Base-by-base conservation (phyloP, 768 basidiomycete species). In the Neoboletus brunneissimus region DNA sequence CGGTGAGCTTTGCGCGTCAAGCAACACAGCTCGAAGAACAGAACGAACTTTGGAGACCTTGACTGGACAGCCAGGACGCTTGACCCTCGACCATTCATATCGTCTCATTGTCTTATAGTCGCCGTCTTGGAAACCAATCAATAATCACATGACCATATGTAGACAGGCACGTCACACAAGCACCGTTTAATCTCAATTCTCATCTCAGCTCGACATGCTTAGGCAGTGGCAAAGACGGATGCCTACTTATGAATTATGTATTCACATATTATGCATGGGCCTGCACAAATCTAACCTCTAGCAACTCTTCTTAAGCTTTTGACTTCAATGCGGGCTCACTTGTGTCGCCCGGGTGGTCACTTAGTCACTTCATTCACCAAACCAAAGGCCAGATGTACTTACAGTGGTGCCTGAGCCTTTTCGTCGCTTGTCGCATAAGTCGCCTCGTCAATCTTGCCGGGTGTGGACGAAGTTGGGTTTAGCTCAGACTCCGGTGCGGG, bases 1-100 rank as follows among this genome's bases (percentile, higher is more conserved):
- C 34, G 43, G 48, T 29, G 38, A 38, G 61, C 23, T 50, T 50
- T 29, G 46, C n/a, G 54, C 62, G 58, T 59, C 62, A n/a, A 60
- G 64, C 64, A 37, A 29, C 41, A 57, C 38, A 43, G 32, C 54
- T 23, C 40, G 34, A 55, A 47, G 42, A 29, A 42, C 9, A 27
- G 49, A 35, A 20, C 3, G 23, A 53, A 23, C 20, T 40, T 35
- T 18, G 37, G 20, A 41, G 45, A 20, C 44, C n/a, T 7, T 13
- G 13, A 45, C 46, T 25, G 20, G 37, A 18, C 31, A 38, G 49
- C 51, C 7, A 16, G 18, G 20, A 7, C 22, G n/a, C 16, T 16
- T 16, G 16, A n/a, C 48, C 35, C 18, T 13, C 2, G 0, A 2
- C 27, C 29, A 20, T 20, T 25, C 9, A 25, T 9, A 18, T 49